Percentiles rank a stretch among this genome's conserved stretches.
Conservation (phyloP, 441 rosid genomes). For the Eutrema salsugineum region DNA sequence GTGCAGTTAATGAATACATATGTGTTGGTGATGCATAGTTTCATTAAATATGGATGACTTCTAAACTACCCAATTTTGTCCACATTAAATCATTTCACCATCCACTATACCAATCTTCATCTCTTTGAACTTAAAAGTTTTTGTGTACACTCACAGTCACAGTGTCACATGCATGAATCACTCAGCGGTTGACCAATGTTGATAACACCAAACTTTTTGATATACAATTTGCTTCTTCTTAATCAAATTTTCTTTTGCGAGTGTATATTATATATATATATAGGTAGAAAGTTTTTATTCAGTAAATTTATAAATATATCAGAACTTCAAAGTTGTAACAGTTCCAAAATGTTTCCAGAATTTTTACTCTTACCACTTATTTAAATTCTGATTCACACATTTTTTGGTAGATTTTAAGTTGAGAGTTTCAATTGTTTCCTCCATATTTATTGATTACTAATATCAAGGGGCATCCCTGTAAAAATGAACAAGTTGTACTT, state of each 20-base stretch:
- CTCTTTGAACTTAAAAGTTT: background rate
- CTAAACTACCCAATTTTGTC: conserved; percentile 12
- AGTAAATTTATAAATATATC: background rate
- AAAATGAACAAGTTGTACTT: background rate
- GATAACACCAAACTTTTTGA: background rate
- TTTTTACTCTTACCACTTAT: background rate
- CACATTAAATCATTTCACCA: conserved; percentile 24
- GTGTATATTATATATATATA: no score
- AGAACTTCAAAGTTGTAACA: background rate
- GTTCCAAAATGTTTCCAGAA: background rate
- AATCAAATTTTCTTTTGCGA: background rate
- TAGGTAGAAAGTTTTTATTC: background rate
- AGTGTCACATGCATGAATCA: conserved; percentile 13
- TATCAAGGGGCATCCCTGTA: background rate
- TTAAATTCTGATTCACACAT: background rate
- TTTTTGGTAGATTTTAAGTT: background rate
- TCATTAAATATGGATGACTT: conserved; percentile 10
- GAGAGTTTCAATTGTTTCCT: background rate
- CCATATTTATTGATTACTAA: background rate
- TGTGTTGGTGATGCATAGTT: background rate
- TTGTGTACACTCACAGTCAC: background rate
- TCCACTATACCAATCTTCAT: background rate
- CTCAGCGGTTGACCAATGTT: background rate
- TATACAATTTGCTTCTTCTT: background rate
- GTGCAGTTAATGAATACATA: conserved; percentile 12